Evolutionary conservation across 2,329 filamentous ascomycete species (phyloP).

Genomic region (Ceratocystis ficicola): DNA sequence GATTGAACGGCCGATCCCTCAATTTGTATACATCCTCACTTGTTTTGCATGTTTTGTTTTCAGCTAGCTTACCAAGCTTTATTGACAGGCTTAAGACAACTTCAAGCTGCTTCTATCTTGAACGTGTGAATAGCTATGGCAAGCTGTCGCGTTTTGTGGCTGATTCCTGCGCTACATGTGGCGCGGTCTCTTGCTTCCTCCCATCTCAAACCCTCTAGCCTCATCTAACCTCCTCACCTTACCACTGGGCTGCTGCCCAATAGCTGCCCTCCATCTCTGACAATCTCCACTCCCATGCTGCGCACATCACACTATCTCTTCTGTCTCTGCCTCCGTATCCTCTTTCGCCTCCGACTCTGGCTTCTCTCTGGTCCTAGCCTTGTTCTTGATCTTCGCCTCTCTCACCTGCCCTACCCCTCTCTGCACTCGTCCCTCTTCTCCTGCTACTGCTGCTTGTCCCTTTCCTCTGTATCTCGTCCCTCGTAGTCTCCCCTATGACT

Average conservation of each 20-base stretch:
- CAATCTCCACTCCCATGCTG: neutral
- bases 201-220: neutral
- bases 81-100: too few relatives aligned
- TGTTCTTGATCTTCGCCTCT: neutral
- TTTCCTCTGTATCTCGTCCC: neutral
- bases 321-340: neutral
- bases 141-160: neutral
- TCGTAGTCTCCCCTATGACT: neutral
- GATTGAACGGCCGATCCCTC: too few relatives aligned
- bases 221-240: too few relatives aligned
- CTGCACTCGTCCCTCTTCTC: neutral
- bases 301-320: neutral
- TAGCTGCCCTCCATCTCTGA: neutral
- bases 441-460: neutral
- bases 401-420: neutral
- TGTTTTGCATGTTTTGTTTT: too few relatives aligned
- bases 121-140: neutral
- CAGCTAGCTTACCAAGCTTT: too few relatives aligned
- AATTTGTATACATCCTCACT: too few relatives aligned
- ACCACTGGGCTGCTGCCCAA: neutral
- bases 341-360: neutral
- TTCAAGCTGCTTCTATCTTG: too few relatives aligned
- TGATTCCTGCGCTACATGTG: neutral
- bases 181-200: neutral
- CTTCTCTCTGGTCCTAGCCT: neutral